Percentiles rank a stretch among this genome's conserved stretches.
Conservation (phyloP, 352 stramenopile genomes). For the Pythium sukuiense region DNA sequence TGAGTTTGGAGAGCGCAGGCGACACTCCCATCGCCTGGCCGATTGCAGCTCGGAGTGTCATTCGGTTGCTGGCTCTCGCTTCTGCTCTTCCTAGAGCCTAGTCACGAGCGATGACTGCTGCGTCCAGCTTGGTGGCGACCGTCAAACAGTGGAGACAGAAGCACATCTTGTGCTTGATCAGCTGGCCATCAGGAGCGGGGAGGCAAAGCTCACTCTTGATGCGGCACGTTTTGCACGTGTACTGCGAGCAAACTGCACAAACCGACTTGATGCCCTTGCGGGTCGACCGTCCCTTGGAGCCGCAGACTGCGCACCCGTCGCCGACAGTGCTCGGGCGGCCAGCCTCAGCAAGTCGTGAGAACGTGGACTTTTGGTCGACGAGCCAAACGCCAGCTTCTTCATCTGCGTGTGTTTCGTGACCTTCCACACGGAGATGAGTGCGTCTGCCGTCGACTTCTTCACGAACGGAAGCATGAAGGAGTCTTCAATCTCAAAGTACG, state of each 20-base stretch:
- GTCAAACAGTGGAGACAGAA: conserved; percentile 15
- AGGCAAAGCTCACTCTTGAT: conserved; percentile 8
- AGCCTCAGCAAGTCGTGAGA: not conserved
- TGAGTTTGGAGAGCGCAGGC: no score
- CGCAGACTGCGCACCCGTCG: not conserved
- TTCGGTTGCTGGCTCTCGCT: no score
- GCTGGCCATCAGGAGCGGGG: not conserved
- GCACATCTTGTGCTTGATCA: not conserved
- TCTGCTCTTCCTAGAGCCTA: no score
- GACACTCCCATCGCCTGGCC: no score
- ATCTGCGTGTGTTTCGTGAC: conserved; percentile 47
- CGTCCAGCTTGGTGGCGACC: not conserved
- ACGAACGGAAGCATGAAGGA: conserved; percentile 34
- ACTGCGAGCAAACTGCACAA: not conserved
- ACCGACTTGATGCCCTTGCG: not conserved
- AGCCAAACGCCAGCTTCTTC: conserved; percentile 64
- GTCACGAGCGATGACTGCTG: not conserved
- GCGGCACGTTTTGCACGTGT: conserved; percentile 3
- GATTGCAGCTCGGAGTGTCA: no score
- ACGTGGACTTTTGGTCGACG: not conserved
- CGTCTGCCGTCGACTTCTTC: conserved; percentile 36
- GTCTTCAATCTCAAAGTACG: conserved; percentile 36
- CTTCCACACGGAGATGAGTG: conserved; percentile 33
- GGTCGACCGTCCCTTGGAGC: not conserved
- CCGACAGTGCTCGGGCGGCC: not conserved